Base-by-base conservation (phyloP, 2,329 filamentous ascomycete species). In the Fusarium circinatum region DNA sequence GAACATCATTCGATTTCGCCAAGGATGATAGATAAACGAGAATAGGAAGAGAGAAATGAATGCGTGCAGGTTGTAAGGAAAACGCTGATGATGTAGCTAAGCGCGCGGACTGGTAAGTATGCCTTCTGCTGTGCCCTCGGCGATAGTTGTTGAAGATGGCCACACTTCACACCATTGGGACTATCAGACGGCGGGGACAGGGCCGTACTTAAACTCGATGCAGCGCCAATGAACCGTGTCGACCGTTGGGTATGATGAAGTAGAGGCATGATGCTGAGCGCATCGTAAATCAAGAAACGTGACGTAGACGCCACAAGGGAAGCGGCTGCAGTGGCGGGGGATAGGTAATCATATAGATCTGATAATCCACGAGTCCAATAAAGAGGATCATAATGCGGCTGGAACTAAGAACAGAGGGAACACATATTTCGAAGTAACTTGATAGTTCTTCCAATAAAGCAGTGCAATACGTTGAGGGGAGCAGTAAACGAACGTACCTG, bases 301-400 rank as follows among this genome's bases (percentile, higher is more conserved):
- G 75, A 77, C 75, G 75, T 77, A 77, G 66, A 65, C 57, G 61
- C 72, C 60, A 65, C 71, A 69, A 73, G 65, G 64, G 62, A 42
- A 47, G 45, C 59, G 60, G n/a, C 47, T 65, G 62, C 54, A 62
- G 58, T 62, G 66, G 71, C 71, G 62, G 66, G 70, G 66, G 42
- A 45, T 56, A 32, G 52, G 41, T 52, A 49, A 47, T 64, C 58
- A 51, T 60, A 72, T 61, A 52, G 48, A 55, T 41, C 17, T 49
- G 44, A 34, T 41, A 54, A 48, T 42, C 45, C 62, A 68, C 62
- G 36, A 55, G 57, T 45, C 36, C 26, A 45, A 54, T 44, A 44
- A 60, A 47, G 45, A 24, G 59, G 44, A 36, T 51, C 39, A 39
- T n/a, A 48, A 15, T 38, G 59, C 38, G 58, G 26, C 22, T 11